These are phyloP conservation scores for Lithospermum erythrorhizon DNA, from an alignment of 257 asterid species.

Conservation along the genomic window DNA sequence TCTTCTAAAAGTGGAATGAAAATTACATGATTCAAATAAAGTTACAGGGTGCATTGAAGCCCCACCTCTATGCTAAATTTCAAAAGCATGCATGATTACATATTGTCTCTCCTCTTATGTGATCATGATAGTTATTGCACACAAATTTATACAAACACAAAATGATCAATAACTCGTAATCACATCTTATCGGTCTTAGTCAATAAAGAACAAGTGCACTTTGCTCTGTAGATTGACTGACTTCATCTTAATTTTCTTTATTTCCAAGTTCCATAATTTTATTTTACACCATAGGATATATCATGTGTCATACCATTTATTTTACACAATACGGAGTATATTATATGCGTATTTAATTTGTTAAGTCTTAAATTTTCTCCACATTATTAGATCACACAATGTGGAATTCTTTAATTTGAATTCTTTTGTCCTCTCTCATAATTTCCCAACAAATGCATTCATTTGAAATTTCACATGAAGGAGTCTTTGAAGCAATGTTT, in stretches of 20 bases:
- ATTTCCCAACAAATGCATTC: too few species aligned
- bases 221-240: background rate
- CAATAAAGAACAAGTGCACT: background rate
- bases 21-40: conserved; percentile 4
- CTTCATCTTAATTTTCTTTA: background rate
- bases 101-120: background rate
- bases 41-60: background rate
- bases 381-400: too few species aligned
- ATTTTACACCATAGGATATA: too few species aligned
- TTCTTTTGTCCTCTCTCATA: too few species aligned
- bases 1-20: background rate
- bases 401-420: too few species aligned
- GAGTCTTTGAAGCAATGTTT: too few species aligned
- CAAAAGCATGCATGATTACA: background rate
- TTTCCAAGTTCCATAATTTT: too few species aligned
- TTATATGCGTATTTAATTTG: too few species aligned
- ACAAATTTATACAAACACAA: background rate
- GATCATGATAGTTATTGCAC: background rate
- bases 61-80: background rate
- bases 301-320: too few species aligned
- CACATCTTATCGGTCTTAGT: background rate
- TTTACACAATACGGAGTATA: too few species aligned
- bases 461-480: too few species aligned
- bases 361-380: too few species aligned
- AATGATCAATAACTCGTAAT: background rate